Conservation (phyloP, 2,329 filamentous ascomycete species). For the Plenodomus biglobosus region DNA sequence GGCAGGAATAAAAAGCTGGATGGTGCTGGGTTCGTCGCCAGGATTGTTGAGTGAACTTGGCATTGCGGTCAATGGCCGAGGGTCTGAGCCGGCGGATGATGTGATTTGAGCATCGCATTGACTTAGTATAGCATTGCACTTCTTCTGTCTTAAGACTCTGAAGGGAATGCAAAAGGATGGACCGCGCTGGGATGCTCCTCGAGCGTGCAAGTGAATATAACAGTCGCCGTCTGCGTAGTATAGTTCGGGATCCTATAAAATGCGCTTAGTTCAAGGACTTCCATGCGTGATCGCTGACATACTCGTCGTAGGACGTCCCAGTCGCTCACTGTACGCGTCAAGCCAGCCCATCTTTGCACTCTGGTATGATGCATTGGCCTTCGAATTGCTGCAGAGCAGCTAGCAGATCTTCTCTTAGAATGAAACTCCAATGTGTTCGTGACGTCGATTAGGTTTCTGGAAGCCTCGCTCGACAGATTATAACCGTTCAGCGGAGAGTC, state of each 20-base stretch:
- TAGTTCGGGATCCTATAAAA: slow-evolving; percentile 66
- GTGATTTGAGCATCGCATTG: slow-evolving; percentile 42
- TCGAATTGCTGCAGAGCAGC: slow-evolving; percentile 17
- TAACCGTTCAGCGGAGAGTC: slow-evolving; percentile 1
- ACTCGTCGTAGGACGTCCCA: slow-evolving; percentile 54
- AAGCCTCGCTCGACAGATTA: not conserved
- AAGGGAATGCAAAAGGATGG: slow-evolving; percentile 70
- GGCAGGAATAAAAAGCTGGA: slow-evolving; percentile 70
- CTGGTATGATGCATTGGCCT: slow-evolving; percentile 25
- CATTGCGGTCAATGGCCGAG: slow-evolving; percentile 12
- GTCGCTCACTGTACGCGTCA: slow-evolving; percentile 33
- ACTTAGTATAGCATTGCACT: slow-evolving; percentile 63
- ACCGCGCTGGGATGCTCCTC: slow-evolving; percentile 64
- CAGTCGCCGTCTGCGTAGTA: slow-evolving; percentile 71
- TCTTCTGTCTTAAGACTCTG: slow-evolving; percentile 56
- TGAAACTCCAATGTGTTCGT: not conserved
- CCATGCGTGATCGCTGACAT: slow-evolving; percentile 16
- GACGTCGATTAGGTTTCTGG: not conserved
- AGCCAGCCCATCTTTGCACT: slow-evolving; percentile 40
- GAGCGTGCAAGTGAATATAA: slow-evolving; percentile 67
- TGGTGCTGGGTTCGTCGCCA: slow-evolving; percentile 33
- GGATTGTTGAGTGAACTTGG: slow-evolving; percentile 45
- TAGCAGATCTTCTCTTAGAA: slow-evolving; percentile 12
- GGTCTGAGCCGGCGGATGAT: slow-evolving; percentile 11
- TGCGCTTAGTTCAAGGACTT: slow-evolving; percentile 6